Evolutionary conservation across 257 asterid genomes (phyloP), one percentile per base, ranked within the genome.

Genomic region (Fraxinus quadrangulata): DNA sequence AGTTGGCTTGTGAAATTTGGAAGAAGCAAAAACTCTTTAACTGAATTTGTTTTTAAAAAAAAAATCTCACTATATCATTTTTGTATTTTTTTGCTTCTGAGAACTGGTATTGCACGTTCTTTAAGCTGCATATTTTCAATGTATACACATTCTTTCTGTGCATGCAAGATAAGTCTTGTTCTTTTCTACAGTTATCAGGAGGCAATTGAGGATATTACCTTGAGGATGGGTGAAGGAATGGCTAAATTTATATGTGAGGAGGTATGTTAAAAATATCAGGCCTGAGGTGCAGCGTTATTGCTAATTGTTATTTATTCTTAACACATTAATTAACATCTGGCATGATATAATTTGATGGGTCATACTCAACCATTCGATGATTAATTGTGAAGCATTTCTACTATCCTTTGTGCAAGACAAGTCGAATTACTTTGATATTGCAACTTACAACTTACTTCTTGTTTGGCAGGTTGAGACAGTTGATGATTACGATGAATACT

Each of bases 211-310:
- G 97, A 95, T 79, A 92, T 95, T 82, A 93, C 99, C 81, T 86
- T 86, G 99, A 92, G 92, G 83, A 95, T 95, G 99, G 99, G 99
- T 81, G 94, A 97, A 72, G 99, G 99, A 81, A 93, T 95, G 99
- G 98, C 98, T 83, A 95, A 95, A 84, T 95, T 90, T 83, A 93
- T 95, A 40, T 87, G 97, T 92, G 88, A 91, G 90, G 98, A 95
- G 99, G 99, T 95, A 90, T 47, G 77, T 39, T 67, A 68, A 68
- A 75, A 61, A 51, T 67, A 47, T 67, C 67, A 78, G 14, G 69
- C 75, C 36, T 73, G 79, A 45, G 73, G 65, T 70, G 49, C 31
- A 26, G 37, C 63, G 21, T 37, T 31, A 23, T 37, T 70, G 75
- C 79, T 36, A 54, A 34, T 3, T 26, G 11, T 63, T 63, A 3